Evolutionary conservation across 2,329 filamentous ascomycete species (phyloP), one percentile per base, ranked within the genome.

Genomic region (Amylocarpus encephaloides): DNA sequence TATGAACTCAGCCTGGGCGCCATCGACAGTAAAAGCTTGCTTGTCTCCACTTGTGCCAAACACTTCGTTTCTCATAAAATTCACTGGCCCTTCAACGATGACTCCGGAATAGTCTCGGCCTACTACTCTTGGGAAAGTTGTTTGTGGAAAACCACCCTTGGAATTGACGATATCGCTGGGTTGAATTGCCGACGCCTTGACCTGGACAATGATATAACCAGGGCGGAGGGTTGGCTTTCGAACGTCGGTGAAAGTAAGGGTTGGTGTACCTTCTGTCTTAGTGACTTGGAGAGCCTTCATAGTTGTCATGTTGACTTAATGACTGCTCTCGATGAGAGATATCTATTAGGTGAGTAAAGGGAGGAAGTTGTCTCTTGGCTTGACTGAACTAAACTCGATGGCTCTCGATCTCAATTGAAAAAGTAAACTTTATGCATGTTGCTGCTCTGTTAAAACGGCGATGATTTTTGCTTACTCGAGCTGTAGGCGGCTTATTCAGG

Each of bases 221-320:
- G 50, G 45, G 16, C 26, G 43, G 2, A 53, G 54, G 2, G 34
- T 49, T 36, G 59, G 61, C 34, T 52, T 60, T 11, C 53, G 57
- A 36, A 59, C 34, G 3, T 49, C 36, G 10, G 46, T 39, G 3
- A 59, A 48, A 6, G 49, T 41, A 11, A 62, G 43, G 6, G 19
- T 50, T 10, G 55, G 56, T 16, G 45, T 34, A 5, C 48, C 15
- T 13, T 12, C 38, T 11, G 51, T 32, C 13, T 45, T 41, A 1
- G 51, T 56, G 26, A 62, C 55, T 11, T 42, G 51, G 41, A 62
- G 57, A 22, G 60, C 59, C 52, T 57, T 57, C 61, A 61, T 61
- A 11, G 55, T 60, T 41, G 48, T 6, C 52, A 56, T 58, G 32
- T 47, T 47, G 35, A 26, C 5, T 12, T 5, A n/a, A 11, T 40